Conservation (phyloP, 805 yeast genomes). For the Lachancea sp. region DNA sequence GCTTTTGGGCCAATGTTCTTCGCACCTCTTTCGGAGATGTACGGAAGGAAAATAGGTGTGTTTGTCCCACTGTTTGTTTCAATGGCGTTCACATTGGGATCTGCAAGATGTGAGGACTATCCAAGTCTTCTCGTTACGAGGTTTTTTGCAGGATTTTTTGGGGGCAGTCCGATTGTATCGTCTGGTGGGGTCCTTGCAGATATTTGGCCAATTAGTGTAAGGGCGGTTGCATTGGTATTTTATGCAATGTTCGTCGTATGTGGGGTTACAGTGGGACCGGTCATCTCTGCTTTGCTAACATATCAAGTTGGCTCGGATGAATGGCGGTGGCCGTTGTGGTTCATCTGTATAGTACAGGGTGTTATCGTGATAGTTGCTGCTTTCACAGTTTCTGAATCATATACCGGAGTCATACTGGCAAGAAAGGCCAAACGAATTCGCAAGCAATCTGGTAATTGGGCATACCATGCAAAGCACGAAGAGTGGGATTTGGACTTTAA, state of each 20-base stretch:
- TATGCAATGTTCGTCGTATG: slow-evolving; percentile 1
- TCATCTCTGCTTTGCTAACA: slow-evolving; percentile 1
- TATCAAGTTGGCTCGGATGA: slow-evolving; percentile 1
- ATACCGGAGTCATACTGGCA: slow-evolving; percentile 48
- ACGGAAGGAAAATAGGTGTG: slow-evolving; percentile 51
- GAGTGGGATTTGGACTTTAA: slow-evolving; percentile 1
- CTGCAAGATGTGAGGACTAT: neutral
- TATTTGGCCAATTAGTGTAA: slow-evolving; percentile 1
- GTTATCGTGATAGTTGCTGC: slow-evolving; percentile 11
- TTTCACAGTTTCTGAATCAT: slow-evolving; percentile 55
- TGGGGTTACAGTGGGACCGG: slow-evolving; percentile 1
- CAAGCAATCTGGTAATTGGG: slow-evolving; percentile 11
- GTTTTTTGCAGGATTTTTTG: slow-evolving; percentile 1
- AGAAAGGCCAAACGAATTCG: slow-evolving; percentile 50
- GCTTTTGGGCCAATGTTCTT: slow-evolving; percentile 48
- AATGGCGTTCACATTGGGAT: slow-evolving; percentile 1
- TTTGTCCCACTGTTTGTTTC: slow-evolving; percentile 45
- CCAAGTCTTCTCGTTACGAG: slow-evolving; percentile 1
- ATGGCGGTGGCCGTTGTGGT: slow-evolving; percentile 2
- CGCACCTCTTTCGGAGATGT: slow-evolving; percentile 60
- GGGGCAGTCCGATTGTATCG: slow-evolving; percentile 1
- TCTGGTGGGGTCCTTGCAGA: slow-evolving; percentile 3
- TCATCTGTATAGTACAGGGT: neutral
- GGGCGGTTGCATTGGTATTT: slow-evolving; percentile 2
- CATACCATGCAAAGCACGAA: slow-evolving; percentile 1